Conservation (phyloP, 2,329 filamentous ascomycete species). For the Aspergillus viridinutans region DNA sequence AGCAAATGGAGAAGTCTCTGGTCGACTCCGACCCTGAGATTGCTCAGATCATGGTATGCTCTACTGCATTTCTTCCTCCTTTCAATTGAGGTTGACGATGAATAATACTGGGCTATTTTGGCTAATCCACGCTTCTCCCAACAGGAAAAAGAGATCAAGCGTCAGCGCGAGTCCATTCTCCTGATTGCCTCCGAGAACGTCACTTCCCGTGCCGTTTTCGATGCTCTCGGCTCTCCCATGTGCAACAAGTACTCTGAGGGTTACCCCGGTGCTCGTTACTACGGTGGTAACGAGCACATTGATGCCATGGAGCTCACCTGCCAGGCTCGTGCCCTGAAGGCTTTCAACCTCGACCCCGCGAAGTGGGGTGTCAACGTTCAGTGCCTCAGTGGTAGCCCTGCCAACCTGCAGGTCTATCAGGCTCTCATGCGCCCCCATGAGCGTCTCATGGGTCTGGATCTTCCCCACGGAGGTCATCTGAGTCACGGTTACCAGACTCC, state of each 20-base stretch:
- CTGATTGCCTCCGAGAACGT: slow-evolving; percentile 99
- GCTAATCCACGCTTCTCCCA: slow-evolving; percentile 28
- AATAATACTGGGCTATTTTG: neutral
- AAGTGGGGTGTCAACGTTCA: slow-evolving; percentile 99
- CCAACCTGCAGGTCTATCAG: slow-evolving; percentile 97
- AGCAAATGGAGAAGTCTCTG: slow-evolving; percentile 96
- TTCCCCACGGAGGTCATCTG: slow-evolving; percentile 93
- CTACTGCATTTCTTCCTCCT: neutral
- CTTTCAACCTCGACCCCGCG: slow-evolving; percentile 77
- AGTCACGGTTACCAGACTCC: slow-evolving; percentile 97
- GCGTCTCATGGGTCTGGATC: slow-evolving; percentile 91
- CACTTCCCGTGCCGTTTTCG: slow-evolving; percentile 95
- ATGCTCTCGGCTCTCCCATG: slow-evolving; percentile 91
- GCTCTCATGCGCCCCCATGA: slow-evolving; percentile 90
- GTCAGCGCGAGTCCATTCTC: slow-evolving; percentile 96
- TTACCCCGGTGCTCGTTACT: slow-evolving; percentile 96
- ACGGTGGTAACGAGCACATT: slow-evolving; percentile 98
- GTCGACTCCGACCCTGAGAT: slow-evolving; percentile 90
- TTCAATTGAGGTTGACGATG: neutral
- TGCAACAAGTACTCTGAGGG: slow-evolving; percentile 99
- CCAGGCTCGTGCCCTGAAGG: slow-evolving; percentile 86
- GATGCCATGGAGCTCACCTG: slow-evolving; percentile 93
- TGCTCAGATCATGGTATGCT: slow-evolving; percentile 86
- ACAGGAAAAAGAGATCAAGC: slow-evolving; percentile 87
- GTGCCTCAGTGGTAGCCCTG: slow-evolving; percentile 84